A percentile compares a stretch with the other conserved stretches of the same genome.
Evolutionary conservation across 768 basidiomycete genomes (phyloP).

Genomic region (Cyclocybe aegerita): DNA sequence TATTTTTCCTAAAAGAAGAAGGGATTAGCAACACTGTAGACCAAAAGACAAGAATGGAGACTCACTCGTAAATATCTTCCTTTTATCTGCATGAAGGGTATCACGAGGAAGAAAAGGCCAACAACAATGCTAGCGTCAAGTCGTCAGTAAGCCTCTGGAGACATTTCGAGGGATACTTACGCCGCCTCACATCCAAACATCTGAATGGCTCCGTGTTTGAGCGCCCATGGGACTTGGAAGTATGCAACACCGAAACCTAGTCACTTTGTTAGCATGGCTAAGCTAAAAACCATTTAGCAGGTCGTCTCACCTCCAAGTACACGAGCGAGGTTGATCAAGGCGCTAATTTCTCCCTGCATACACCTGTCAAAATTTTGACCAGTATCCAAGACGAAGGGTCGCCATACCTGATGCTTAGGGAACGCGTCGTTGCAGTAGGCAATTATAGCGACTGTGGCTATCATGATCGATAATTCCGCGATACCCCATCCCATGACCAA

Average conservation of each 20-base stretch:
- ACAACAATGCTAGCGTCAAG: conserved; percentile 40
- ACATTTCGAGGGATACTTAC: conserved; percentile 28
- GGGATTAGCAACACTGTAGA: too few species aligned
- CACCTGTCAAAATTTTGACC: not conserved
- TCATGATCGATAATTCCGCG: conserved; percentile 53
- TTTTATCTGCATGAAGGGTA: conserved; percentile 51
- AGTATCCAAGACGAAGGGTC: not conserved
- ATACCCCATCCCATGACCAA: conserved; percentile 71
- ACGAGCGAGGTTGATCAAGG: conserved; percentile 56
- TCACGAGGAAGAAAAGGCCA: conserved; percentile 48
- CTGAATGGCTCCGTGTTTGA: conserved; percentile 57
- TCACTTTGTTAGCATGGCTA: not conserved
- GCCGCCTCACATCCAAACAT: conserved; percentile 65
- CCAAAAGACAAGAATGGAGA: not conserved
- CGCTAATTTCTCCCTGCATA: conserved; percentile 60
- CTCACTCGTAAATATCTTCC: conserved; percentile 47
- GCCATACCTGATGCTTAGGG: conserved; percentile 31
- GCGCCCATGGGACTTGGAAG: conserved; percentile 67
- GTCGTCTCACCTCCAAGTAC: conserved; percentile 43
- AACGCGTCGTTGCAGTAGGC: conserved; percentile 31
- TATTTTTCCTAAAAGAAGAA: too few species aligned
- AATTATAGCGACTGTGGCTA: conserved; percentile 65
- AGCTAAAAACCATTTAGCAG: not conserved
- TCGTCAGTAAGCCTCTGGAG: not conserved
- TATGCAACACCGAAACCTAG: conserved; percentile 62